Base-by-base conservation (phyloP, 1,284 basidiomycete species). In the Melampsora larici-populina region DNA sequence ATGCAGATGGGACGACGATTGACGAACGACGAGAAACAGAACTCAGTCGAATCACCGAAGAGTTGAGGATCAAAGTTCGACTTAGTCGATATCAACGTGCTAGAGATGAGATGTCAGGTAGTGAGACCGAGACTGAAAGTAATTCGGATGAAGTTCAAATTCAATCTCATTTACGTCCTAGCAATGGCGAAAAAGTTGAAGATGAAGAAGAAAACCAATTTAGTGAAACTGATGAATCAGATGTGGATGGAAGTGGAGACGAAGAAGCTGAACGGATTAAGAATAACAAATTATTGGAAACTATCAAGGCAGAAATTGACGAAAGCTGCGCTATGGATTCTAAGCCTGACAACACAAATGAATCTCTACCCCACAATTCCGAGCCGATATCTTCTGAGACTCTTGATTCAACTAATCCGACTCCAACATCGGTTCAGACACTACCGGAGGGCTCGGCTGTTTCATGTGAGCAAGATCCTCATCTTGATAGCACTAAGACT, bases 161-260 rank as follows among this genome's bases (percentile, higher is more conserved):
- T 18, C n/a, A 58, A n/a, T 58, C 55, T 29, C 55, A 58, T 29
- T 24, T 58, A 58, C 55, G 26, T 24, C n/a, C 17, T 48, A 48
- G 5, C 24, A 74, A 66, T 40, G 26, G 24, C 18, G 43, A 49
- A 8, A 31, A 29, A 29, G 31, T n/a, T 17, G 72, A 65, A 17
- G 24, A 18, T 18, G 74, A 63, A 31, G 55, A 76, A 7, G 64
- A 68, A 21, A 15, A 21, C 21, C n/a, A 9, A 9, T n/a, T 13
- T n/a, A 31, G 49, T 33, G 65, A 68, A n/a, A 43, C 43, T 48
- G 66, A 76, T 21, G 49, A 26, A 7, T 55, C 60, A n/a, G 33
- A 69, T 43, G 43, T 76, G 40, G 74, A 76, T 69, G 74, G 74
- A 11, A 76, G 74, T 33, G 74, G 74, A 17, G 74, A 76, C 48